Conservation (phyloP, 257 asterid genomes). For the Solanum appendiculatum region DNA sequence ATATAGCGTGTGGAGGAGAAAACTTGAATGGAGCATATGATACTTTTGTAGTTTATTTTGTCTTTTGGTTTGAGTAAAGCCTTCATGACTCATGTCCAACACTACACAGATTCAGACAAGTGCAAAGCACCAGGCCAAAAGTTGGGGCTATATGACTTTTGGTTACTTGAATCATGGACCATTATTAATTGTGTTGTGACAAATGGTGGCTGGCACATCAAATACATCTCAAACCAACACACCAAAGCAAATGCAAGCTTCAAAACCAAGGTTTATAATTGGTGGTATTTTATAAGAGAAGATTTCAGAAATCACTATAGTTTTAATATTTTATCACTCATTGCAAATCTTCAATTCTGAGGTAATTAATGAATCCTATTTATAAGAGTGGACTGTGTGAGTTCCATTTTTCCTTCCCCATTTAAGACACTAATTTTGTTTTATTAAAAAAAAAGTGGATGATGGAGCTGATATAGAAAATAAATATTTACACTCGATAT, state of each 20-base stretch:
- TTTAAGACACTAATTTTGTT: background rate
- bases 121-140: background rate
- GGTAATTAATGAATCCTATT: too few species aligned
- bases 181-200: background rate
- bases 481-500: background rate
- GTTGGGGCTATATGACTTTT: background rate
- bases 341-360: too few species aligned
- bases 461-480: background rate
- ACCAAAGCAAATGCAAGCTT: background rate
- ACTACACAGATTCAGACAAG: background rate
- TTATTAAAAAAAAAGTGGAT: background rate
- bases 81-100: background rate
- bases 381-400: background rate
- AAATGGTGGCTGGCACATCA: background rate
- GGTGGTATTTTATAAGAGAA: background rate
- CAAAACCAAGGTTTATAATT: background rate
- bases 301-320: background rate
- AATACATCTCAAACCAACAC: background rate
- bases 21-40: background rate
- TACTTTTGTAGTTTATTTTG: background rate
- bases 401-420: background rate
- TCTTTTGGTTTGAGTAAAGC: background rate
- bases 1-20: background rate
- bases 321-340: background rate
- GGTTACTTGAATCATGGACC: background rate